Evolutionary conservation across 2,329 filamentous ascomycete genomes (phyloP), one percentile per base, ranked within the genome.

Genomic region (Pestalotiopsis sp.): DNA sequence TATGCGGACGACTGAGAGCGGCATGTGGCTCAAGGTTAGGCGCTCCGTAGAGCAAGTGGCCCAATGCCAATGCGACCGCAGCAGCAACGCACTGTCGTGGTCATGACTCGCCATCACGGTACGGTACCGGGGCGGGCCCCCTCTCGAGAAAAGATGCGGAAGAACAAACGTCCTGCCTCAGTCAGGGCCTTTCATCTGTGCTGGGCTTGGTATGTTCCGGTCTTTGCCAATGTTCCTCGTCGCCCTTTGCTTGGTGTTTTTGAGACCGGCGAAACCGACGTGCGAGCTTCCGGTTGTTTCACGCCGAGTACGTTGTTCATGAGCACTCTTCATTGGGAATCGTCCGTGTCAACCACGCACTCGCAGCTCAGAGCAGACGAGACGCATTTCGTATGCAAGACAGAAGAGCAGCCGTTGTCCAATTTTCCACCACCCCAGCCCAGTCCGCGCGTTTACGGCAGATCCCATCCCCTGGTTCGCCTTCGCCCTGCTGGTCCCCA

Each of bases 251-350:
- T 52, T 52, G 14, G 14, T 52, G 14, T 17, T 20, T 17, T 58
- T 61, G 58, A 61, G 26, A 61, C 58, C 58, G 58, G 58, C 58
- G 58, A 61, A 61, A 61, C 58, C 58, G 58, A 61, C 13, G 58
- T 35, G 58, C 58, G 58, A 39, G 13, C 26, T 39, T 52, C 30
- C 58, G 58, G 24, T 61, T 11, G 58, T 61, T 61, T 61, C 58
- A 61, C 38, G 58, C 26, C 38, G 26, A 61, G 30, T 40, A 20
- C 26, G 7, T 20, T 17, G 26, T 14, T 14, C 26, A 30, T 52
- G 9, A 26, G 22, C 56, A 13, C 56, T 13, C 24, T 13, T 14
- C 56, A 4, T n/a, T 26, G 22, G 22, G 22, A 24, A 26, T 58
- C 3, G 17, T n/a, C 44, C 17, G 17, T 52, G 5, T 9, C 17